Base-by-base conservation (phyloP, 371 early-diverging fungal genomes). In the Gilbertella persicaria region DNA sequence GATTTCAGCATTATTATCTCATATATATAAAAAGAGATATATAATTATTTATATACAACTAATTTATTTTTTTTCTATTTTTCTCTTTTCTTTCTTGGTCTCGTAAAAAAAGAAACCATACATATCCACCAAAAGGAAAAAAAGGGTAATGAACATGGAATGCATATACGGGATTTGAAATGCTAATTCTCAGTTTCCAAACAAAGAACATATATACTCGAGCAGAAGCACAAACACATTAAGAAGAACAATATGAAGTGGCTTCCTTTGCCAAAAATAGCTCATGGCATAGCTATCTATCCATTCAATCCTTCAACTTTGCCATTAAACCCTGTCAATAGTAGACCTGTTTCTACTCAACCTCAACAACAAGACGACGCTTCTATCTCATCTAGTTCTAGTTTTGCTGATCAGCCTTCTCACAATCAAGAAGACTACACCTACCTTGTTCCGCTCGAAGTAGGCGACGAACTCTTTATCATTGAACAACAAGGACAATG, bases 401-500 rank as follows among this genome's bases (percentile, higher is more conserved):
- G 54, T 26, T 26, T 52, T n/a, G 50, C 61, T 16, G 65, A 66
- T 39, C 55, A 43, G 20, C 41, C 35, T 2, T 59, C 67, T 21
- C 16, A 51, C 8, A 61, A 63, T 23, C 42, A 66, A n/a, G 47
- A 58, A 24, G 79, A 79, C 53, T 69, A 68, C 41, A 53, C 58
- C 14, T 56, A 61, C n/a, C 45, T 73, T n/a, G 60, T 73, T 30
- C 45, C 72, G 8, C 50, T 82, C 7, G 83, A 82, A 60, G 80
- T 80, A 13, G 83, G 83, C 16, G 83, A 82, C 56, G 78, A 80
- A 50, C 52, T 82, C 5, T 82, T 72, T 48, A 68, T 77, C 40
- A 67, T 80, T 49, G 83, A 82, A 36, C 75, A 80, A 43, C 67
- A 75, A 50, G 76, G 71, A 10, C 69, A 68, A 28, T 88, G 89